Evolutionary conservation across 116 monocot species (phyloP), one percentile per base, ranked within the genome.

Genomic region (Trichopus zeylanicus): DNA sequence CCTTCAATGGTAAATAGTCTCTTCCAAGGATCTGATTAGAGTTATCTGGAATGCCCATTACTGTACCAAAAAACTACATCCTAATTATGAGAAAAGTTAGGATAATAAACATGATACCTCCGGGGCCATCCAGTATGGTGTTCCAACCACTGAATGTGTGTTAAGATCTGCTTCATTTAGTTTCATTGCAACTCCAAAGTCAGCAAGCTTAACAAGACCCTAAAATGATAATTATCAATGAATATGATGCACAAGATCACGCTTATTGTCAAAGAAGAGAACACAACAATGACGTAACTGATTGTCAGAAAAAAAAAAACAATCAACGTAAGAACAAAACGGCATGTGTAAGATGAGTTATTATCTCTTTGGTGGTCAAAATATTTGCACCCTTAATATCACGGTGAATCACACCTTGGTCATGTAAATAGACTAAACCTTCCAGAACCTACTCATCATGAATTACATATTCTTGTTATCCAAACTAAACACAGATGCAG

Each of bases 311-410:
- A 42, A 39, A 59, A 52, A 42, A 3, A 26, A 29, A 15, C 24
- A 6, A 37, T 35, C 7, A 60, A n/a, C 42, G 2, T 9, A 18
- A 42, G n/a, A 42, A 1, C 16, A 39, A 39, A 16, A 39, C 10
- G 0, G 3, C 42, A 42, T 42, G n/a, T 42, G n/a, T 5, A 49
- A 20, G 7, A 7, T 49, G 5, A 49, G 5, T 37, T 11, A 51
- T 52, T 70, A 89, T 89, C 89, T 94, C 94, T 68, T 94, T 95
- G 29, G 95, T 95, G 11, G 86, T 90, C 76, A 95, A 75, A 71
- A 95, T 95, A 72, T 95, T 95, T 74, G 95, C 95, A 65, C 95
- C 95, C 77, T 95, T 95, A 51, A 95, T 95, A 55, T 95, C 95
- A 67, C 95, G 75, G 68, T 95, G 95, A 56, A 95, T 95, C 5